Conservation (phyloP, 208 protist species). For the Trypanosoma platydactyli region DNA sequence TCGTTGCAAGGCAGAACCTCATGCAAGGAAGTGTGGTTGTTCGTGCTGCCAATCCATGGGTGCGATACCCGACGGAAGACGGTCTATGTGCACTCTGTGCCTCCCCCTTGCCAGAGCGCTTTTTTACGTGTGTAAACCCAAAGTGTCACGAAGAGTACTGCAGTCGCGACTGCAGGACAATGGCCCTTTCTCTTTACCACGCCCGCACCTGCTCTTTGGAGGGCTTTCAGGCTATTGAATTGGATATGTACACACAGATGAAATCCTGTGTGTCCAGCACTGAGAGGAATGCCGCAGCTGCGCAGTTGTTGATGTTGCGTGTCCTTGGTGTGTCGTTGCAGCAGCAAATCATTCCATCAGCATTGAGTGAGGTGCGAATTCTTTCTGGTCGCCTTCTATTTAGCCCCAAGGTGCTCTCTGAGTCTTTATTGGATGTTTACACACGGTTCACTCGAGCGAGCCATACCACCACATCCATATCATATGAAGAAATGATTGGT, state of each 20-base stretch:
- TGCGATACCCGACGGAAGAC: conserved; percentile 70
- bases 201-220: conserved; percentile 60
- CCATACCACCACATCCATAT: conserved; percentile 59
- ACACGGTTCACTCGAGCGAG: conserved; percentile 65
- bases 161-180: conserved; percentile 72
- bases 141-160: conserved; percentile 90
- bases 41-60: conserved; percentile 52
- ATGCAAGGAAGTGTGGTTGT: conserved; percentile 36
- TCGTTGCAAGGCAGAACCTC: conserved; percentile 51
- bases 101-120: conserved; percentile 55
- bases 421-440: conserved; percentile 72
- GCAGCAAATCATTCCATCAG: conserved; percentile 61
- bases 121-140: conserved; percentile 64
- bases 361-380: conserved; percentile 66
- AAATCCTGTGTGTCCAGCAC: conserved; percentile 35
- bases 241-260: conserved; percentile 82
- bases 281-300: conserved; percentile 66
- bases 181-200: conserved; percentile 70
- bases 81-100: conserved; percentile 62
- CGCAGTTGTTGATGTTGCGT: conserved; percentile 78
- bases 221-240: conserved; percentile 73
- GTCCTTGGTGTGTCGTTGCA: conserved; percentile 53
- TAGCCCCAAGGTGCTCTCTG: conserved; percentile 48
- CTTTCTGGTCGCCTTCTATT: conserved; percentile 69
- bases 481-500: conserved; percentile 83